Conservation (phyloP, 371 early-diverging fungal species). For the Homolaphlyctis polyrhiza region DNA sequence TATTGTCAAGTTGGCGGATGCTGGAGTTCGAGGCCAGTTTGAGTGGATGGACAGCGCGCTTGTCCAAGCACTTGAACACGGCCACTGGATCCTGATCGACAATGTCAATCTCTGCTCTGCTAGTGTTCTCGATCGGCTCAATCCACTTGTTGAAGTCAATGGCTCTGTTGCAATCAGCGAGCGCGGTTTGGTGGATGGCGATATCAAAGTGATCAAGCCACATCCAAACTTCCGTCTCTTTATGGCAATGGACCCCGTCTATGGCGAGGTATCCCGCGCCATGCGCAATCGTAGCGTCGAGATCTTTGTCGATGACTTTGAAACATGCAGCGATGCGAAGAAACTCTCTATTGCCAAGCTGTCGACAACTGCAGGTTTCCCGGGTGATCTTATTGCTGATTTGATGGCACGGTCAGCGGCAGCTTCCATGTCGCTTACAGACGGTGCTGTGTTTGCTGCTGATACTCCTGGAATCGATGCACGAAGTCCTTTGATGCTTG, state of each 20-base stretch:
- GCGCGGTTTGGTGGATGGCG: slow-evolving; percentile 78
- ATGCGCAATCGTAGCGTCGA: slow-evolving; percentile 97
- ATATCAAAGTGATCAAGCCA: slow-evolving; percentile 76
- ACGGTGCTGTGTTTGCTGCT: not conserved
- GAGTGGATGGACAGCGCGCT: slow-evolving; percentile 98
- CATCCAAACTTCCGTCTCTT: slow-evolving; percentile 97
- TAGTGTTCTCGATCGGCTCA: slow-evolving; percentile 92
- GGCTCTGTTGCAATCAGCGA: slow-evolving; percentile 89
- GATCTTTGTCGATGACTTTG: slow-evolving; percentile 36
- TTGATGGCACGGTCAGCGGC: not conserved
- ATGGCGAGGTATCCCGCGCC: slow-evolving; percentile 92
- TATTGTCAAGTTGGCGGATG: not conserved
- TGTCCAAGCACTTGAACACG: slow-evolving; percentile 89
- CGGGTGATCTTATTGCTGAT: not conserved
- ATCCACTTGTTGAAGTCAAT: slow-evolving; percentile 86
- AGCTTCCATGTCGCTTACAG: not conserved
- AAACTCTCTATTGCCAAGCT: not conserved
- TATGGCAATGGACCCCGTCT: slow-evolving; percentile 94
- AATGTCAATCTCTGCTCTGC: slow-evolving; percentile 97
- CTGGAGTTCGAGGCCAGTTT: slow-evolving; percentile 47
- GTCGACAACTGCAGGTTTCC: not conserved
- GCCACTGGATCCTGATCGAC: slow-evolving; percentile 98
- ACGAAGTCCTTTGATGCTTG: slow-evolving; percentile 25
- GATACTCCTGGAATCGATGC: not conserved
- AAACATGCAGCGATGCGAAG: not conserved